A percentile compares a stretch with the other conserved stretches of the same genome.
phyloP scores from a whole-genome alignment of 2,329 filamentous ascomycete species.

The Samsoniella hepiali region DNA sequence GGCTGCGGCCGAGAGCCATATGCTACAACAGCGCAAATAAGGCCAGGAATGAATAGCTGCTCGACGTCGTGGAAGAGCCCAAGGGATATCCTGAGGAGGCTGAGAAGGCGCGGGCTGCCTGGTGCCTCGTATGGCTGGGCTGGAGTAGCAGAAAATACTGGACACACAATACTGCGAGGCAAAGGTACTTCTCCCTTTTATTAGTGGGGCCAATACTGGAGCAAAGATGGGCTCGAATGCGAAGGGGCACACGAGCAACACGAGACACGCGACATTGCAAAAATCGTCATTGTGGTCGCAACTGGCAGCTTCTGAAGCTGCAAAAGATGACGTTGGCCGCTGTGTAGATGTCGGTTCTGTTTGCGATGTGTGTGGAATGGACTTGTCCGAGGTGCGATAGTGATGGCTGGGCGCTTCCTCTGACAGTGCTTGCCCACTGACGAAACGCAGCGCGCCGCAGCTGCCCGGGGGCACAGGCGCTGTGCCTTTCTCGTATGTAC shows the following conservation, averaged over 20 bases:
- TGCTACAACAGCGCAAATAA: too few relatives aligned
- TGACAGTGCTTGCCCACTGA: neutral
- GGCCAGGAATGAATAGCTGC: too few relatives aligned
- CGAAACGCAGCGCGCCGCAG: neutral
- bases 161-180: neutral
- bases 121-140: neutral
- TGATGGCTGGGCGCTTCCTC: too few relatives aligned
- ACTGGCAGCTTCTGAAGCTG: neutral
- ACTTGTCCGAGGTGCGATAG: too few relatives aligned
- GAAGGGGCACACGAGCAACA: slow-evolving; percentile 12
- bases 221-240: neutral
- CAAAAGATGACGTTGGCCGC: neutral
- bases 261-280: neutral
- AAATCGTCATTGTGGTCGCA: neutral
- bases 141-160: too few relatives aligned
- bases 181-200: neutral
- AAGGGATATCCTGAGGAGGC: too few relatives aligned
- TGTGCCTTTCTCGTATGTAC: too few relatives aligned
- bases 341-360: too few relatives aligned
- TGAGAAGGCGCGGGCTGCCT: neutral
- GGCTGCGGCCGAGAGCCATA: too few relatives aligned
- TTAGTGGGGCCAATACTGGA: slow-evolving; percentile 5
- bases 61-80: too few relatives aligned
- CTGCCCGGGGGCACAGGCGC: too few relatives aligned
- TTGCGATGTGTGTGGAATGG: too few relatives aligned